A percentile compares a stretch with the other conserved stretches of the same genome.
Evolutionary conservation across 306 rosid species (phyloP).

Genomic region (Pyrus bretschneideri): DNA sequence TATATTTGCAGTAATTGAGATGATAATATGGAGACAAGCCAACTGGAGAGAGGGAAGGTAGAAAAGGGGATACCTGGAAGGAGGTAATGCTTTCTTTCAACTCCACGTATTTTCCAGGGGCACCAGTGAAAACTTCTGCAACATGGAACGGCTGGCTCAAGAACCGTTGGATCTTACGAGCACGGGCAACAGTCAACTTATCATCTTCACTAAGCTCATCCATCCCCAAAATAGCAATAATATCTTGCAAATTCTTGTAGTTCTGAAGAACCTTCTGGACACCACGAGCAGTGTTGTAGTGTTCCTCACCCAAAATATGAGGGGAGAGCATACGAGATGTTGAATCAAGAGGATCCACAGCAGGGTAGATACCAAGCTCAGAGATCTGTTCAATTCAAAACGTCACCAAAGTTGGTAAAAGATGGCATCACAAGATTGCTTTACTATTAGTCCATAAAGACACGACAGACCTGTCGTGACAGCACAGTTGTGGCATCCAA

Average conservation of each 20-base stretch:
- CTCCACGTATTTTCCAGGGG: slow-evolving; percentile 95
- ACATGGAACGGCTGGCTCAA: slow-evolving; percentile 99
- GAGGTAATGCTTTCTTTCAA: slow-evolving; percentile 77
- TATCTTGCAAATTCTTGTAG: slow-evolving; percentile 98
- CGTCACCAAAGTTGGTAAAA: neutral
- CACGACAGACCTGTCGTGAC: slow-evolving; percentile 67
- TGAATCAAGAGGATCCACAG: slow-evolving; percentile 93
- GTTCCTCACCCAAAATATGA: slow-evolving; percentile 86
- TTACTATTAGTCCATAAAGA: neutral
- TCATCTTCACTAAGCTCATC: slow-evolving; percentile 99
- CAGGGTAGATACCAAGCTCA: slow-evolving; percentile 97
- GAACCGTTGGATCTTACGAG: slow-evolving; percentile 78
- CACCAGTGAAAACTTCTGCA: slow-evolving; percentile 99
- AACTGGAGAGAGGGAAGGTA: neutral
- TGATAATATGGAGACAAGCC: neutral
- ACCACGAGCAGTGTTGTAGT: slow-evolving; percentile 96
- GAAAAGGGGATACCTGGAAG: slow-evolving; percentile 61
- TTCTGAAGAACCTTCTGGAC: slow-evolving; percentile 92
- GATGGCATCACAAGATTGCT: neutral
- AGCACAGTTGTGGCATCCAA: slow-evolving; percentile 98
- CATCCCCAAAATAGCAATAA: slow-evolving; percentile 99
- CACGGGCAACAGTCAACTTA: slow-evolving; percentile 95
- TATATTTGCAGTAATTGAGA: neutral
- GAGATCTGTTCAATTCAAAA: slow-evolving; percentile 54
- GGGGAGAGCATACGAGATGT: slow-evolving; percentile 99